These are phyloP conservation scores for Fusarium bactridioides DNA, from an alignment of 2,329 filamentous ascomycete species.

Conservation along the genomic window DNA sequence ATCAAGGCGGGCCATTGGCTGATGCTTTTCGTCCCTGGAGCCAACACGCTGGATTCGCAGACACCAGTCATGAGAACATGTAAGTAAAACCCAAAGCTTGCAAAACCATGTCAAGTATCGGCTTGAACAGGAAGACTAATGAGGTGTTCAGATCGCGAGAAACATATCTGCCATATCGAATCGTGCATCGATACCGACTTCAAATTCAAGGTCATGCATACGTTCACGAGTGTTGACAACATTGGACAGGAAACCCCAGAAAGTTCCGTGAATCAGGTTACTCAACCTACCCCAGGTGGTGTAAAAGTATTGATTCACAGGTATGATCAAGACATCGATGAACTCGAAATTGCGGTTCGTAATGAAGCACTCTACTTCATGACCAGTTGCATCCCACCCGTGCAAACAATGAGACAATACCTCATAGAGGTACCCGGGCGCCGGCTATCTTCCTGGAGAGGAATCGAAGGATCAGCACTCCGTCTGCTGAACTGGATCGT, in stretches of 20 bases:
- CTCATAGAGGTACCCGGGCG: conserved; percentile 51
- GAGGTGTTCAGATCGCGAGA: conserved; percentile 16
- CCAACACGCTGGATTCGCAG: not conserved
- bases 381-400: conserved; percentile 67
- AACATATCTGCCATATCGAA: conserved; percentile 30
- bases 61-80: conserved; percentile 12
- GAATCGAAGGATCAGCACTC: conserved; percentile 70
- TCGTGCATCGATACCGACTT: not conserved
- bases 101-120: not conserved
- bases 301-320: conserved; percentile 35
- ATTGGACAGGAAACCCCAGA: not conserved
- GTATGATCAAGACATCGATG: conserved; percentile 38
- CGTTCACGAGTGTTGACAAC: not conserved
- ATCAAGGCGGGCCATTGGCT: conserved; percentile 31
- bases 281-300: conserved; percentile 8
- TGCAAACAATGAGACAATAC: conserved; percentile 64
- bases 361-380: conserved; percentile 51
- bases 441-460: conserved; percentile 55
- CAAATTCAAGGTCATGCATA: conserved; percentile 24
- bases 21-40: conserved; percentile 14
- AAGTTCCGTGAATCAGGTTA: not conserved
- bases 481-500: conserved; percentile 85
- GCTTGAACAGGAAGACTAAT: not conserved
- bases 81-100: not conserved
- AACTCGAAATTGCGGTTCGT: conserved; percentile 11